Evolutionary conservation across 2,329 filamentous ascomycete genomes (phyloP).

Genomic region (Talaromyces atroroseus): DNA sequence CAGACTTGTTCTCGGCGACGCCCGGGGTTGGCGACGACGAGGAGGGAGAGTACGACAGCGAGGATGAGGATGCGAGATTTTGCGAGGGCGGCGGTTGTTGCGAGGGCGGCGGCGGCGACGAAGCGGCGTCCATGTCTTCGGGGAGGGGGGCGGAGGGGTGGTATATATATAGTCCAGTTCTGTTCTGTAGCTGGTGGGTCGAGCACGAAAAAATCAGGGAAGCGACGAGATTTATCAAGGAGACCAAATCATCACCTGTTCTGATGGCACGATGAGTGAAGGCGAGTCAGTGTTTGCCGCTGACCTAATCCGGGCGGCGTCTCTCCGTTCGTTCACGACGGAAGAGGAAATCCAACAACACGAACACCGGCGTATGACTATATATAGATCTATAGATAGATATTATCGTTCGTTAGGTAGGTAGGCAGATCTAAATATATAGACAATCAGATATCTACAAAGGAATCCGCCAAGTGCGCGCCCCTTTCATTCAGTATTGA

Average conservation of each 20-base stretch:
- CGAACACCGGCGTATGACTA: too few species aligned
- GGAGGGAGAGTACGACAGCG: neutral
- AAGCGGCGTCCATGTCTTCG: neutral
- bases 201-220: neutral
- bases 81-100: neutral
- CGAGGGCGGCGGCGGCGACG: conserved; percentile 13
- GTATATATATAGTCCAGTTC: neutral
- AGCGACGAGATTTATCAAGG: neutral
- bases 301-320: neutral
- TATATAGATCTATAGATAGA: too few species aligned
- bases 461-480: too few species aligned
- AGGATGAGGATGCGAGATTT: neutral
- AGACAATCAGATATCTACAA: too few species aligned
- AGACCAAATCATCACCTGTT: too few species aligned
- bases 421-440: too few species aligned
- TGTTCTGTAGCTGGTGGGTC: neutral
- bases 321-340: neutral
- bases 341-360: too few species aligned
- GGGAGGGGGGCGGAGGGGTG: neutral
- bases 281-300: too few species aligned
- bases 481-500: too few species aligned
- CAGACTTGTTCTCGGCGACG: neutral
- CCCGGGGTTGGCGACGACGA: neutral
- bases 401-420: too few species aligned
- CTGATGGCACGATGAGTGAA: neutral